Percentiles rank a stretch among this genome's conserved stretches.
These are phyloP conservation scores for Ziziphus jujuba DNA, from an alignment of 306 rosid genomes.

Conservation along the genomic window DNA sequence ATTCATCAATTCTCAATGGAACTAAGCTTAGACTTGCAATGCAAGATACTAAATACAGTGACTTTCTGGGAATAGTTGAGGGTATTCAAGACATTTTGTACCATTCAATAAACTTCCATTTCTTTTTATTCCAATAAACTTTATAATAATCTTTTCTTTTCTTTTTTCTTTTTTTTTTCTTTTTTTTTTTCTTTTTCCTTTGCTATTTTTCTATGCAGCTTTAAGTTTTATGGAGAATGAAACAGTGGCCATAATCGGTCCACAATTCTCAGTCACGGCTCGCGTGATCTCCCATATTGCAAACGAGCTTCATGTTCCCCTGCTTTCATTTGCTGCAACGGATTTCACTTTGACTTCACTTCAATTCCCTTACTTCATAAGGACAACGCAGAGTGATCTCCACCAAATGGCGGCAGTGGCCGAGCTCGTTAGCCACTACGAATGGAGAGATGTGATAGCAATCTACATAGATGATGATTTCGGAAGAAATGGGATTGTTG, in stretches of 20 bases:
- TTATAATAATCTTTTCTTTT: background rate
- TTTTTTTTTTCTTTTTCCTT: too few relatives aligned
- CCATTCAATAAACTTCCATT: too few relatives aligned
- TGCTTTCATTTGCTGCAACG: constrained; percentile 50
- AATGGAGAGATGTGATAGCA: constrained; percentile 33
- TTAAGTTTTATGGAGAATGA: constrained; percentile 49
- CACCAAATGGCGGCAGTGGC: constrained; percentile 29
- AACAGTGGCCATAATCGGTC: constrained; percentile 57
- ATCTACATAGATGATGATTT: constrained; percentile 29
- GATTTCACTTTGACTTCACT: constrained; percentile 18
- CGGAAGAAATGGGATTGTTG: constrained; percentile 29
- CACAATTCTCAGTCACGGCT: constrained; percentile 49
- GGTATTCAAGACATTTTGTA: constrained; percentile 24
- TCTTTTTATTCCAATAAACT: background rate
- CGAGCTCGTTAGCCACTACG: constrained; percentile 25
- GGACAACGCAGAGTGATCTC: constrained; percentile 25
- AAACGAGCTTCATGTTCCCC: constrained; percentile 53
- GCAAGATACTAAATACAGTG: constrained; percentile 43
- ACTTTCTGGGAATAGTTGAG: constrained; percentile 54
- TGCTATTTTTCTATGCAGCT: constrained; percentile 37
- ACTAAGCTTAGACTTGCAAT: constrained; percentile 39
- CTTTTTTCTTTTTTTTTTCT: too few relatives aligned
- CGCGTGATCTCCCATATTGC: constrained; percentile 52
- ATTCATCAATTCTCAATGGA: constrained; percentile 35
- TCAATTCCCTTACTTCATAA: constrained; percentile 30